Base-by-base conservation (phyloP, 1,284 basidiomycete genomes). In the Ceratobasidium sp. region DNA sequence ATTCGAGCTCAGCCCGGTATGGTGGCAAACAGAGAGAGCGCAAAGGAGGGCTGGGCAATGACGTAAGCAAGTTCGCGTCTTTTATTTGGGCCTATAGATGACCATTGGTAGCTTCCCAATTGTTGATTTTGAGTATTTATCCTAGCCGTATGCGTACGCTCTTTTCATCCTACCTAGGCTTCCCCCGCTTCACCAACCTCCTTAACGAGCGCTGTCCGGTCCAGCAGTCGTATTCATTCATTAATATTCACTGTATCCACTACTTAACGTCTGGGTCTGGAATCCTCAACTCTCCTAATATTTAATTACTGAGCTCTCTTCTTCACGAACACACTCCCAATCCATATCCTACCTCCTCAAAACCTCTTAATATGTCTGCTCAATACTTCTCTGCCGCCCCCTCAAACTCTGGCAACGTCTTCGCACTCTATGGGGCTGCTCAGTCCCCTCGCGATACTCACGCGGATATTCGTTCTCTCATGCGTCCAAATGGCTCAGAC, bases 381-480 rank as follows among this genome's bases (percentile, higher is more conserved):
- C 47, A 73, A 54, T 73, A 62, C 50, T 73, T 73, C 50, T 11
- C 60, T 24, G 27, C 27, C 14, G 24, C 9, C 8, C 7, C 67
- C 17, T 50, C 56, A n/a, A 73, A 73, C 48, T n/a, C 71, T 22
- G 57, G 45, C 47, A 73, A 73, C 36, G 71, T 50, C 15, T 73
- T 73, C 31, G 57, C 71, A 14, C 57, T 73, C 33, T 73, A 73
- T 36, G 71, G 71, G 8, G 71, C 71, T 45, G 71, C 71, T 31
- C 71, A 73, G 27, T 73, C 71, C 29, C 71, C 71, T 33, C 71
- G 71, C 48, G 50, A 73, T 63, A 73, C 71, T 48, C 57, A 73
- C 17, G 62, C 71, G 56, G 71, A 73, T 11, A 31, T 73, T 63
- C 71, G 71, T 50, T 73, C 71, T 31, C 27, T 73, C 24, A 73